Evolutionary conservation across 148 eudicot genomes (phyloP).

Genomic region (Hydrangea macrophylla): DNA sequence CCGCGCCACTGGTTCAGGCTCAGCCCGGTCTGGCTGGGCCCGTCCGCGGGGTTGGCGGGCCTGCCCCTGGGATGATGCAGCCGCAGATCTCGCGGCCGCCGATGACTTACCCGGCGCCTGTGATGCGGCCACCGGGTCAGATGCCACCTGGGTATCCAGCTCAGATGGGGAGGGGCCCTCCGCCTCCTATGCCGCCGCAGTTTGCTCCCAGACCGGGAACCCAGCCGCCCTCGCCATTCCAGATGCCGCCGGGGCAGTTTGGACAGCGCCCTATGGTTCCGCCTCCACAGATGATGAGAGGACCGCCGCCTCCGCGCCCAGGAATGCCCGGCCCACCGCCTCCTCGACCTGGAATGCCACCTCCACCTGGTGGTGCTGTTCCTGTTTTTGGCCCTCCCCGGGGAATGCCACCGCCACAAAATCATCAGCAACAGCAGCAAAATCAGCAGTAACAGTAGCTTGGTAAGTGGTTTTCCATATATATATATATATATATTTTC

Average conservation of each 20-base stretch:
- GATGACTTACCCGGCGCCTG: constrained; percentile 44
- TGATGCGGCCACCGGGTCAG: constrained; percentile 60
- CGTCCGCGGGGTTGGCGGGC: constrained; percentile 86
- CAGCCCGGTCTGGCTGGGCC: constrained; percentile 93
- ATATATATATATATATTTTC: too few species aligned
- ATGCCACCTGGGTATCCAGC: constrained; percentile 38
- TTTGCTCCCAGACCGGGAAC: constrained; percentile 38
- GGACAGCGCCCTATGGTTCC: constrained; percentile 61
- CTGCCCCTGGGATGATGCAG: constrained; percentile 95
- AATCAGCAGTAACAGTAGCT: constrained; percentile 33
- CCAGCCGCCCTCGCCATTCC: constrained; percentile 30
- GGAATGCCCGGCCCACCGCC: constrained; percentile 55
- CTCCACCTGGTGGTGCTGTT: constrained; percentile 24
- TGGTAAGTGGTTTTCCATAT: not conserved
- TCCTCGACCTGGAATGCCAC: constrained; percentile 44
- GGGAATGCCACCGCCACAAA: constrained; percentile 46
- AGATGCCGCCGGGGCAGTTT: constrained; percentile 47
- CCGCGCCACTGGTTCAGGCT: constrained; percentile 56
- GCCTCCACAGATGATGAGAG: constrained; percentile 46
- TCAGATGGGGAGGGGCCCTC: constrained; percentile 35
- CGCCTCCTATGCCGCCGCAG: constrained; percentile 40
- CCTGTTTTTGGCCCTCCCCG: constrained; percentile 23
- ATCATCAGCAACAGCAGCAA: constrained; percentile 41
- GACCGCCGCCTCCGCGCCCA: constrained; percentile 44
- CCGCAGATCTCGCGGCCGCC: constrained; percentile 87